Percentiles rank a stretch among this genome's conserved stretches.
phyloP scores from a whole-genome alignment of 1,284 basidiomycete genomes.

The Polyporus tsugae region DNA sequence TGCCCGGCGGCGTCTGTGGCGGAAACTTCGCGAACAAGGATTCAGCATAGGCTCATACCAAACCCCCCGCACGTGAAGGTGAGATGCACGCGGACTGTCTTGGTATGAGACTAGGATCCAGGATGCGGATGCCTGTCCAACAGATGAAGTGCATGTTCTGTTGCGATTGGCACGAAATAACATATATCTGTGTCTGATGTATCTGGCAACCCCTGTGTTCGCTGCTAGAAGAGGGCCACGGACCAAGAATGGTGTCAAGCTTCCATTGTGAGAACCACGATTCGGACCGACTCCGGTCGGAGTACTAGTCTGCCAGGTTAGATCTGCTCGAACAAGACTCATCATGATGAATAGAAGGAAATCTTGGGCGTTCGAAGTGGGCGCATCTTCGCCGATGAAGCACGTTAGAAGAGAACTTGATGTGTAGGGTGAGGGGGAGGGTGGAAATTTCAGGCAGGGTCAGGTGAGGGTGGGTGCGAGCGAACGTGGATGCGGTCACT shows the following conservation, averaged over 20 bases:
- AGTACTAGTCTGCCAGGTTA: no score
- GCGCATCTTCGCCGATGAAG: not conserved
- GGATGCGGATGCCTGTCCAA: constrained; percentile 27
- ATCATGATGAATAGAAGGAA: not conserved
- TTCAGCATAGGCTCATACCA: no score
- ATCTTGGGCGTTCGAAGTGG: not conserved
- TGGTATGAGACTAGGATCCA: no score
- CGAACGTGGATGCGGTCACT: not conserved
- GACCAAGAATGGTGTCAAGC: not conserved
- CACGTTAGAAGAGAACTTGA: not conserved
- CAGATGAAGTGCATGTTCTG: not conserved
- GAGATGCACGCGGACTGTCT: no score
- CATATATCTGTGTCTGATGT: constrained; percentile 15
- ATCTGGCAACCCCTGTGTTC: not conserved
- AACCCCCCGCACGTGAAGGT: no score
- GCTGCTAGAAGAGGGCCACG: not conserved
- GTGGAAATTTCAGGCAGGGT: not conserved
- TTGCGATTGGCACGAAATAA: not conserved
- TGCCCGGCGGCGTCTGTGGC: constrained; percentile 28
- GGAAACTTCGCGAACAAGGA: constrained; percentile 22
- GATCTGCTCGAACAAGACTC: not conserved
- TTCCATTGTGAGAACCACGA: not conserved
- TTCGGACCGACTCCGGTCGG: not conserved
- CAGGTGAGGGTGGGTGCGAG: not conserved
- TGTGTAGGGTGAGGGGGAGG: not conserved